These are phyloP conservation scores for Leccinum longicurvipes DNA, from an alignment of 768 basidiomycete genomes.

Conservation along the genomic window DNA sequence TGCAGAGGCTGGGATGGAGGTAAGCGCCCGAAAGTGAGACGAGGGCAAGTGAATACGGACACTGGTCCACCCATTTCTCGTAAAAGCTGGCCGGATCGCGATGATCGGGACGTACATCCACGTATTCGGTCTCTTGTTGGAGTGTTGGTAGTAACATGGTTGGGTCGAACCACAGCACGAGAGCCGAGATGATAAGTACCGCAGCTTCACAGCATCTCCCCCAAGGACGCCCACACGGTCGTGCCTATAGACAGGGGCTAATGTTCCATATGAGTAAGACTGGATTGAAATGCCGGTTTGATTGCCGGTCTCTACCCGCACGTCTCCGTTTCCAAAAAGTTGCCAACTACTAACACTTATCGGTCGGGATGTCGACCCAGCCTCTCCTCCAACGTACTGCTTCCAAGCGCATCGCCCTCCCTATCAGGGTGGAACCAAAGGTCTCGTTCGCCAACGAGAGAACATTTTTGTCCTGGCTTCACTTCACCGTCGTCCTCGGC, in stretches of 20 bases:
- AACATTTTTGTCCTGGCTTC: slow-evolving; percentile 97
- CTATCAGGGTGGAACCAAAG: slow-evolving; percentile 91
- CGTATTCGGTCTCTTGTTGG: slow-evolving; percentile 25
- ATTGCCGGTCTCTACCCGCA: neutral
- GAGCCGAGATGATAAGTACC: slow-evolving; percentile 3
- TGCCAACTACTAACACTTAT: neutral
- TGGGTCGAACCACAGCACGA: neutral
- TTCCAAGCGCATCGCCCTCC: slow-evolving; percentile 91
- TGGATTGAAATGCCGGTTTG: slow-evolving; percentile 13
- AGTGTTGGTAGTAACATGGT: slow-evolving; percentile 11
- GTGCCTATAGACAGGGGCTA: slow-evolving; percentile 14
- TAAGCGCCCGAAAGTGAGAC: neutral
- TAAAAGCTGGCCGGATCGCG: slow-evolving; percentile 40
- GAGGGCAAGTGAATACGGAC: slow-evolving; percentile 29
- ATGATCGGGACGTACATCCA: slow-evolving; percentile 14
- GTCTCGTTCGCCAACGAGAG: slow-evolving; percentile 94
- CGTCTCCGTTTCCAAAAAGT: neutral
- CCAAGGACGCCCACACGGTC: neutral
- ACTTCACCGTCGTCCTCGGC: slow-evolving; percentile 96
- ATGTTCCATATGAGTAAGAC: slow-evolving; percentile 6
- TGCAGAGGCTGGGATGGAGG: slow-evolving; percentile 43
- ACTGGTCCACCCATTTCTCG: slow-evolving; percentile 49
- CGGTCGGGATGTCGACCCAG: slow-evolving; percentile 82
- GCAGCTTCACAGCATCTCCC: slow-evolving; percentile 7
- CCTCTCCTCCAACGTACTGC: slow-evolving; percentile 95